Conservation (phyloP, 73 alveolate species). For the Symbiodinium pilosum region DNA sequence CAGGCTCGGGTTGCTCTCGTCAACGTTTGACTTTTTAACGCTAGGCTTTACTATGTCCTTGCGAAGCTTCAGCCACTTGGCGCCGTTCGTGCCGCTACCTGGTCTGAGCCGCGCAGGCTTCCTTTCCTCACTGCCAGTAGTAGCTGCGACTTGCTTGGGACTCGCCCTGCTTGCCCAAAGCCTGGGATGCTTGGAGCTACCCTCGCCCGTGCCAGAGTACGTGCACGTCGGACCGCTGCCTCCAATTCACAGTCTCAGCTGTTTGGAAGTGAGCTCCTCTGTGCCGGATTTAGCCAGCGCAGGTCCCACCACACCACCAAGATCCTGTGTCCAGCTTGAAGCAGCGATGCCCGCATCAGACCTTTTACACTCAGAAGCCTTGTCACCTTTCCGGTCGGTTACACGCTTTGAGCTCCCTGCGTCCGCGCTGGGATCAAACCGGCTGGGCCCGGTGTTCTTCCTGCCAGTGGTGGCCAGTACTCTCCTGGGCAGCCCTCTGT, state of each 20-base stretch:
- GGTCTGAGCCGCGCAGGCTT: neutral
- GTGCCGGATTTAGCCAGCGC: neutral
- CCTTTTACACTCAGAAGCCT: neutral
- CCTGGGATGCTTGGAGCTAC: neutral
- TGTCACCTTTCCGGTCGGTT: neutral
- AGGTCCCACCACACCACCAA: neutral
- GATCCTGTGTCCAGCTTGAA: neutral
- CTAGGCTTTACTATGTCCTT: neutral
- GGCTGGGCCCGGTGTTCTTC: neutral
- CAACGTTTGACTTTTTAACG: neutral
- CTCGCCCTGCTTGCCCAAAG: neutral
- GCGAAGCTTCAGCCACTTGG: neutral
- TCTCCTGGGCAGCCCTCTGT: neutral
- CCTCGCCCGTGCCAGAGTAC: neutral
- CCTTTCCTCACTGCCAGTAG: neutral
- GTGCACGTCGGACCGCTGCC: neutral
- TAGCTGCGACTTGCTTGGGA: constrained; percentile 1
- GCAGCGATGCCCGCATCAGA: neutral
- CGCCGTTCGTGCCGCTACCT: neutral
- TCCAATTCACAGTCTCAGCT: neutral
- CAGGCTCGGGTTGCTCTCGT: neutral
- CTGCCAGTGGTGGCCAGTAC: constrained; percentile 14
- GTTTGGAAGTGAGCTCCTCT: neutral
- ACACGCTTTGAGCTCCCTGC: neutral
- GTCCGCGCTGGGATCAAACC: neutral